phyloP scores from a whole-genome alignment of 768 basidiomycete species.

The Royoungia palumana region DNA sequence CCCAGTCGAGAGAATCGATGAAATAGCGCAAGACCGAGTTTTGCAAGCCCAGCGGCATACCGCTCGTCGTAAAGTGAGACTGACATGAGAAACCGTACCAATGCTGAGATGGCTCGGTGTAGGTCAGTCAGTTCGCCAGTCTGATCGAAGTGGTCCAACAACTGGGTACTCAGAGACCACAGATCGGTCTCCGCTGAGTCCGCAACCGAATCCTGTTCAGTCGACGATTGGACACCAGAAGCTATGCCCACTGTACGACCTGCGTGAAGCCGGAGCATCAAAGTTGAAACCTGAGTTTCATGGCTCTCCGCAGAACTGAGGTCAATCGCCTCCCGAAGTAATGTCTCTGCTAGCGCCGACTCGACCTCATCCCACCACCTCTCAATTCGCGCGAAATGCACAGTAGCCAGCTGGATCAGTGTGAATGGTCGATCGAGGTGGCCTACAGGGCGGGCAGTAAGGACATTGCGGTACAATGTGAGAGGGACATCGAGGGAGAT shows the following conservation, averaged over 20 bases:
- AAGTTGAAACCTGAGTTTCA: not conserved
- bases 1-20: not conserved
- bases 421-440: slow-evolving; percentile 3
- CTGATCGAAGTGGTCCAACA: not conserved
- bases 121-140: not conserved
- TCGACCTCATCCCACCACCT: not conserved
- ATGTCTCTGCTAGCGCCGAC: not conserved
- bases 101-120: slow-evolving; percentile 1
- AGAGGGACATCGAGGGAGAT: not conserved
- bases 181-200: not conserved
- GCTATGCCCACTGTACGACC: not conserved
- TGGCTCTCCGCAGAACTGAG: not conserved
- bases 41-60: not conserved
- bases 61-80: not conserved
- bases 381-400: not conserved
- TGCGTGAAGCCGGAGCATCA: not conserved
- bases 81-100: not conserved
- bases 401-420: not conserved
- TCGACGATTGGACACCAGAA: not conserved
- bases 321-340: not conserved
- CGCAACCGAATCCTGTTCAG: not conserved
- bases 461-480: not conserved
- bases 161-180: not conserved
- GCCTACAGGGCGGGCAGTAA: not conserved
- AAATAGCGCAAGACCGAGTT: not conserved